phyloP scores from a whole-genome alignment of 2,329 filamentous ascomycete species.

The Verticillium isaacii region DNA sequence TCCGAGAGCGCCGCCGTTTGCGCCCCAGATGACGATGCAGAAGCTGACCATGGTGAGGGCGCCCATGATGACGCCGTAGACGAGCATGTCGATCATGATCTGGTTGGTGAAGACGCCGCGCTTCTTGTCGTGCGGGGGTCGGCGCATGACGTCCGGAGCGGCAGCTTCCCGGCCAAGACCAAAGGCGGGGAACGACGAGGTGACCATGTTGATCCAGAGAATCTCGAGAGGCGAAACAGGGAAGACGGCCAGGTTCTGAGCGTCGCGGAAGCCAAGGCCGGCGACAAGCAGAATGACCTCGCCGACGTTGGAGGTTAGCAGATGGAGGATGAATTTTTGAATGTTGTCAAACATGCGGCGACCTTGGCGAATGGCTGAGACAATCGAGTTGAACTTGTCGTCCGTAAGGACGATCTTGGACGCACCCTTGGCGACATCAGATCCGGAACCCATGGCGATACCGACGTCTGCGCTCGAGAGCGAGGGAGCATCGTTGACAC shows the following conservation, averaged over 20 bases:
- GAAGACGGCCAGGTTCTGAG: constrained; percentile 69
- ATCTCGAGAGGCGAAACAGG: constrained; percentile 82
- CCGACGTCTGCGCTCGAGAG: constrained; percentile 78
- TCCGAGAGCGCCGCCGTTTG: constrained; percentile 51
- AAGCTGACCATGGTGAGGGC: constrained; percentile 62
- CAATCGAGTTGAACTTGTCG: constrained; percentile 84
- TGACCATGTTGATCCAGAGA: constrained; percentile 93
- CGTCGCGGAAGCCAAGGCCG: constrained; percentile 77
- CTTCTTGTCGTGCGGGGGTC: constrained; percentile 67
- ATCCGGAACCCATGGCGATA: constrained; percentile 87
- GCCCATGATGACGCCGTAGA: constrained; percentile 77
- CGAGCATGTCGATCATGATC: constrained; percentile 72
- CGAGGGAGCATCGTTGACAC: constrained; percentile 81
- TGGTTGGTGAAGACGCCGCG: constrained; percentile 73
- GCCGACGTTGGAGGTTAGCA: constrained; percentile 77
- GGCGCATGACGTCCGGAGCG: constrained; percentile 70
- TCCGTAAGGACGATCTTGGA: constrained; percentile 79
- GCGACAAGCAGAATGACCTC: constrained; percentile 78
- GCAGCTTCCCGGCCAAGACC: constrained; percentile 78
- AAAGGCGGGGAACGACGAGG: constrained; percentile 82
- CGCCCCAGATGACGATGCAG: constrained; percentile 58
- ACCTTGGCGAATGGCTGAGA: constrained; percentile 77
- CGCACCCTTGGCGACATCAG: constrained; percentile 80
- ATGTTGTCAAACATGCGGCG: constrained; percentile 86
- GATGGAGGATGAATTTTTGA: constrained; percentile 78